Evolutionary conservation across 306 rosid species (phyloP), one percentile per base, ranked within the genome.

Genomic region (Gastrolobium villosum): DNA sequence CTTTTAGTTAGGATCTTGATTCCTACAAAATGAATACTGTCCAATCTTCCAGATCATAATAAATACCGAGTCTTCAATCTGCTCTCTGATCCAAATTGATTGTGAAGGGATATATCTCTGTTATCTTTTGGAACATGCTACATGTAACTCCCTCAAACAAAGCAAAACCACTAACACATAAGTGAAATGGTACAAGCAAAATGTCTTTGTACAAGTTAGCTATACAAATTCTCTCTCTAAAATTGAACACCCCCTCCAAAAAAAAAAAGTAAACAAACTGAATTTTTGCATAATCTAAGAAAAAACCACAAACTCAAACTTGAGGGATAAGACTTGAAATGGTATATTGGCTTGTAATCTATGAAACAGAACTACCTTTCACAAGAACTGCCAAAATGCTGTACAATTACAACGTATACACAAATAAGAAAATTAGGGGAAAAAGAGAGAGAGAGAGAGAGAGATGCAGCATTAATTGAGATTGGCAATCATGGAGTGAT

Each of bases 331-430:
- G 46, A 62, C 43, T 69, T 52, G 15, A 61, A 76, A 56, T 31
- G 32, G 60, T 52, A 60, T 10, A 37, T 6, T 45, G 44, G 59
- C 28, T 70, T 30, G 35, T 31, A 45, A 32, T 60, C 65, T 34
- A 75, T 7, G 37, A 41, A 35, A 43, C 57, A 60, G 44, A 76
- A 61, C 75, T 36, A 45, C 35, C 45, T 28, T 49, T n/a, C 9
- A 43, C 46, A 74, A 74, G 35, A 56, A 34, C 49, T 61, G 61
- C 74, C 37, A 45, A 7, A 14, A 52, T 34, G 53, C 49, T 72
- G 4, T 44, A 36, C 20, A 10, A 8, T 54, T 20, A 36, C 31
- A 61, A 28, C 32, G 4, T 14, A 6, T 44, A 15, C n/a, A 28
- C 83, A 44, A 46, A 63, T 3, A 65, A 46, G 43, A 9, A 46